Percentiles rank a stretch among this genome's conserved stretches.
phyloP scores from a whole-genome alignment of 1,139 yeast genomes.

The Yamadazyma pseudoaaseri region DNA sequence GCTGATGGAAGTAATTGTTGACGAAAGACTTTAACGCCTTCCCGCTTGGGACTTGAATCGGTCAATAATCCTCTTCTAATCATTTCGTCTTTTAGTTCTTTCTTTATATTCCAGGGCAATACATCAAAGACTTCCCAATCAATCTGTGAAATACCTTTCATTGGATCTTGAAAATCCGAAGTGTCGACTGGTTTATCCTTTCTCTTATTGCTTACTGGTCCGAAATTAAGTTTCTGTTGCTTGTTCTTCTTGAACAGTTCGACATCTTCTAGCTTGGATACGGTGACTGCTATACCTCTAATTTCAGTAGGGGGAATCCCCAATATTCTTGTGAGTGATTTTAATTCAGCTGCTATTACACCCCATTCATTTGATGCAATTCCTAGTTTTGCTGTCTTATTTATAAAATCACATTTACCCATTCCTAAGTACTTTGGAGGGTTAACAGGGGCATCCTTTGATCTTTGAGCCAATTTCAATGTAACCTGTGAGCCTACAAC shows the following conservation, averaged over 20 bases:
- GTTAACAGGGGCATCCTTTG: slow-evolving; percentile 63
- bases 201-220: slow-evolving; percentile 3
- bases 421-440: slow-evolving; percentile 83
- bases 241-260: slow-evolving; percentile 25
- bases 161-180: slow-evolving; percentile 14
- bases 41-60: slow-evolving; percentile 15
- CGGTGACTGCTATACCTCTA: slow-evolving; percentile 75
- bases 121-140: slow-evolving; percentile 56
- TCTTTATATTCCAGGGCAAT: slow-evolving; percentile 52
- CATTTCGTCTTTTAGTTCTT: slow-evolving; percentile 48
- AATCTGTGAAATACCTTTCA: slow-evolving; percentile 19
- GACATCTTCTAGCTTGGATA: slow-evolving; percentile 52
- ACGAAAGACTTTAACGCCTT: slow-evolving; percentile 27
- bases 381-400: slow-evolving; percentile 62
- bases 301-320: slow-evolving; percentile 65
- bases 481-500: slow-evolving; percentile 59
- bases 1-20: slow-evolving; percentile 43
- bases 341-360: slow-evolving; percentile 58
- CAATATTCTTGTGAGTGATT: slow-evolving; percentile 54
- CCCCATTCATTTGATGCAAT: slow-evolving; percentile 63
- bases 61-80: slow-evolving; percentile 29
- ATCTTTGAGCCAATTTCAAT: slow-evolving; percentile 63
- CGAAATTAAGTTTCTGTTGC: slow-evolving; percentile 46
- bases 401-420: slow-evolving; percentile 71
- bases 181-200: slow-evolving; percentile 7